These are phyloP conservation scores for Ceratocystis smalleyi DNA, from an alignment of 2,329 filamentous ascomycete species.

Conservation along the genomic window DNA sequence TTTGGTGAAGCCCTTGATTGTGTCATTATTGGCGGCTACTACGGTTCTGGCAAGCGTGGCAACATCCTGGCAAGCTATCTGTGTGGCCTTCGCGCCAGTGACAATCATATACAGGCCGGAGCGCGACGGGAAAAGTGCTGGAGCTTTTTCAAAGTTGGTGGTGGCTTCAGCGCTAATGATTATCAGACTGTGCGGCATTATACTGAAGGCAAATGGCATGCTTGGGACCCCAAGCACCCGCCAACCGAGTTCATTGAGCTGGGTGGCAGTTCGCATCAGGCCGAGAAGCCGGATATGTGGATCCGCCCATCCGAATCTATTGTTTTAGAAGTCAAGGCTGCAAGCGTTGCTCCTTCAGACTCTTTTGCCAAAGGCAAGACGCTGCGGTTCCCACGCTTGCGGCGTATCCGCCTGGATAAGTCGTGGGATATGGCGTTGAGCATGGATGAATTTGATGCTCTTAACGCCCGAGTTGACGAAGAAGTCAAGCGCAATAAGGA, in stretches of 20 bases:
- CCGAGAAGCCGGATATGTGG: constrained; percentile 79
- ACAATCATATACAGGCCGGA: constrained; percentile 45
- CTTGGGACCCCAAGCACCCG: constrained; percentile 65
- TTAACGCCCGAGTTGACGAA: constrained; percentile 55
- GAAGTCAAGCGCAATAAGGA: constrained; percentile 51
- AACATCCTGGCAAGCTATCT: constrained; percentile 73
- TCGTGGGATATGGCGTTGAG: constrained; percentile 68
- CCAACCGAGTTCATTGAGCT: constrained; percentile 68
- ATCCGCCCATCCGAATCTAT: constrained; percentile 79
- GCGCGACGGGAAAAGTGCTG: constrained; percentile 59
- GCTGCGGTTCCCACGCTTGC: constrained; percentile 82
- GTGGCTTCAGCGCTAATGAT: constrained; percentile 71
- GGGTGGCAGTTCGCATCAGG: constrained; percentile 47
- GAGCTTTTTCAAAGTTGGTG: constrained; percentile 98
- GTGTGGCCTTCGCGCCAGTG: constrained; percentile 68
- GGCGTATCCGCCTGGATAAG: constrained; percentile 64
- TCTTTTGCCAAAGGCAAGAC: constrained; percentile 65
- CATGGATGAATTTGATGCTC: constrained; percentile 56
- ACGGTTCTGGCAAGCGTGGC: constrained; percentile 71
- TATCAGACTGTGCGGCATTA: constrained; percentile 68
- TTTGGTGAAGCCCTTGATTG: constrained; percentile 89
- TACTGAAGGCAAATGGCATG: constrained; percentile 77
- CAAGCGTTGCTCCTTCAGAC: constrained; percentile 58
- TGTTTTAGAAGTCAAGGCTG: constrained; percentile 77
- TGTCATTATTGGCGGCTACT: constrained; percentile 81